Evolutionary conservation across 176 grass and related monocot genomes (phyloP).

Genomic region (Leersia perrieri): DNA sequence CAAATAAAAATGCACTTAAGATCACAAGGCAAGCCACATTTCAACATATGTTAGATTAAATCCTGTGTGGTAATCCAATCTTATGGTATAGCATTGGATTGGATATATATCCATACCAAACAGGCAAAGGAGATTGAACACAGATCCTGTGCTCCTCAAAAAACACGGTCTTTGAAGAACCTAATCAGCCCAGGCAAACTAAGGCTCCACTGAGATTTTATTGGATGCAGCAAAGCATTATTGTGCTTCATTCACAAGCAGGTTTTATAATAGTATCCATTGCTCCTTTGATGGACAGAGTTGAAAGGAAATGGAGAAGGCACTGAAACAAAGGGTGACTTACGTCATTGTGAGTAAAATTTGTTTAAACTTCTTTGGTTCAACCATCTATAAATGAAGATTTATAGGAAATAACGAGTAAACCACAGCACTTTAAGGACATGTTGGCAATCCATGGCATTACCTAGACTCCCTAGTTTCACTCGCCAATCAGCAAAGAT

Average conservation of each 20-base stretch:
- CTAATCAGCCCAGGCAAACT: no score
- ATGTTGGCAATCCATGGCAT: background rate
- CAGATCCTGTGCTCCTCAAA: no score
- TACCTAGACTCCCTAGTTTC: background rate
- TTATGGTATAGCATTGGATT: no score
- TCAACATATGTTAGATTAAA: no score
- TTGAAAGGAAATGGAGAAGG: conserved; percentile 5
- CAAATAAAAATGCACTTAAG: no score
- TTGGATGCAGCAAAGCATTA: no score
- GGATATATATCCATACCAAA: no score
- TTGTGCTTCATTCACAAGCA: background rate
- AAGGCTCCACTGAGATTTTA: no score
- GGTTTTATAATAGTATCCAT: background rate
- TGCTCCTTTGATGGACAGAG: background rate
- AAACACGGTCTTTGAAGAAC: no score
- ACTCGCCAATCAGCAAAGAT: background rate
- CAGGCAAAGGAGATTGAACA: no score
- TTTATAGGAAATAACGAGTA: background rate
- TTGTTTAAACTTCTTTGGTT: background rate
- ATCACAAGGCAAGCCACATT: no score
- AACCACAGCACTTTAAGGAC: background rate
- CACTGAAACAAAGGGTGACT: background rate
- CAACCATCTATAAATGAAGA: background rate
- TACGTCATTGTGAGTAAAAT: background rate
- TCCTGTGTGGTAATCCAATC: no score